Evolutionary conservation across 352 stramenopile genomes (phyloP).

Genomic region (Globisporangium barbulae): DNA sequence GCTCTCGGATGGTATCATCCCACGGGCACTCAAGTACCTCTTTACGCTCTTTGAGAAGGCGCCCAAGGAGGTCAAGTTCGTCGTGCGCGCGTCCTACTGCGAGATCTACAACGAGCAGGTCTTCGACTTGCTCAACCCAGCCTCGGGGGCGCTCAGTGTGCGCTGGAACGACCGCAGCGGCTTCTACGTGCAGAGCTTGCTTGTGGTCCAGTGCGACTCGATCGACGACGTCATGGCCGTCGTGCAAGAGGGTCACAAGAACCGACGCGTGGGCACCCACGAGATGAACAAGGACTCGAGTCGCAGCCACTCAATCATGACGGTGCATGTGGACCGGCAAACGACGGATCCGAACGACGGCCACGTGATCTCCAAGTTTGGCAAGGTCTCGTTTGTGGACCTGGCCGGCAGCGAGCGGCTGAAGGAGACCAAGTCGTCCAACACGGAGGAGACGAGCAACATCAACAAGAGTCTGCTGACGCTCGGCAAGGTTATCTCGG

Average conservation of each 20-base stretch:
- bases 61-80: constrained; percentile 46
- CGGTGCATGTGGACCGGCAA: constrained; percentile 62
- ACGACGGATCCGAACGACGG: constrained; percentile 46
- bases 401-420: constrained; percentile 67
- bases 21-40: constrained; percentile 67
- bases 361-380: constrained; percentile 51
- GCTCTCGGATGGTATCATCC: constrained; percentile 68
- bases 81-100: constrained; percentile 71
- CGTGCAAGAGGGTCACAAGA: constrained; percentile 71
- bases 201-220: constrained; percentile 71
- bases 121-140: constrained; percentile 72
- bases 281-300: constrained; percentile 83
- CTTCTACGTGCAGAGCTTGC: constrained; percentile 79
- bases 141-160: constrained; percentile 55
- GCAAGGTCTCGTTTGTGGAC: constrained; percentile 84
- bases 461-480: constrained; percentile 86
- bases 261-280: constrained; percentile 60
- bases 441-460: constrained; percentile 73
- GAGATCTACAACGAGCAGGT: constrained; percentile 88
- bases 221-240: constrained; percentile 73
- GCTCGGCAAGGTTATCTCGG: constrained; percentile 83
- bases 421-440: constrained; percentile 69
- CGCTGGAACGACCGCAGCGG: constrained; percentile 69
- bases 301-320: constrained; percentile 76
- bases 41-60: constrained; percentile 46